Percentiles rank a stretch among this genome's conserved stretches.
Conservation (phyloP, 78 protist species). For the Isochrysis galbana region DNA sequence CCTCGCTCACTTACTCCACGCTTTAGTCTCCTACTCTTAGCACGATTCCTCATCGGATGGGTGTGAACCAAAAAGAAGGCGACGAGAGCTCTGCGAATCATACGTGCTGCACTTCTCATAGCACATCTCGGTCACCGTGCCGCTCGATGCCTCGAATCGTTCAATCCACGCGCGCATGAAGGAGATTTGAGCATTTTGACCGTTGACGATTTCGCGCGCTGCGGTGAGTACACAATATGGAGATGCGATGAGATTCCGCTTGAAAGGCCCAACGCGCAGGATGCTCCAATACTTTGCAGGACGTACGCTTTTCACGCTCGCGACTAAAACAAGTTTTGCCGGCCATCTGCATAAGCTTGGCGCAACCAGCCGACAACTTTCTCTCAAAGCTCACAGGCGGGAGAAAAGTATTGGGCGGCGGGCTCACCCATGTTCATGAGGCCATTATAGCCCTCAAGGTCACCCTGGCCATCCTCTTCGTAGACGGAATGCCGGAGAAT, state of each 20-base stretch:
- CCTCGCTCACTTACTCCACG: too few species aligned
- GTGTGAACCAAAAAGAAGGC: too few species aligned
- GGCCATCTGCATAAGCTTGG: not conserved
- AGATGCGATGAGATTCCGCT: not conserved
- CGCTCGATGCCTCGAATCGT: not conserved
- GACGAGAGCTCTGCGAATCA: too few species aligned
- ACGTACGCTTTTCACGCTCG: not conserved
- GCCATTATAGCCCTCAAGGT: not conserved
- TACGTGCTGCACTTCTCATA: too few species aligned
- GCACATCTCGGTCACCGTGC: not conserved
- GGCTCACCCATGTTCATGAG: not conserved
- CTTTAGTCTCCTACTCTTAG: too few species aligned
- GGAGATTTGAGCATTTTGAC: not conserved
- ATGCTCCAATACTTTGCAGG: not conserved
- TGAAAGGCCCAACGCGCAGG: not conserved
- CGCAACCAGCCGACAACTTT: not conserved
- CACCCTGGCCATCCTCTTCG: not conserved
- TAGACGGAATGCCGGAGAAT: not conserved
- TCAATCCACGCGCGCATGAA: not conserved
- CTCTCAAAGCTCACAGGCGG: not conserved
- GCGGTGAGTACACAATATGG: not conserved
- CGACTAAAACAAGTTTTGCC: not conserved
- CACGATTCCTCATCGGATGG: too few species aligned
- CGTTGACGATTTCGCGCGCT: not conserved
- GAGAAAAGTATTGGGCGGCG: too few species aligned